Evolutionary conservation across 179 eudicot species (phyloP).

Genomic region (Amaranthus tricolor): DNA sequence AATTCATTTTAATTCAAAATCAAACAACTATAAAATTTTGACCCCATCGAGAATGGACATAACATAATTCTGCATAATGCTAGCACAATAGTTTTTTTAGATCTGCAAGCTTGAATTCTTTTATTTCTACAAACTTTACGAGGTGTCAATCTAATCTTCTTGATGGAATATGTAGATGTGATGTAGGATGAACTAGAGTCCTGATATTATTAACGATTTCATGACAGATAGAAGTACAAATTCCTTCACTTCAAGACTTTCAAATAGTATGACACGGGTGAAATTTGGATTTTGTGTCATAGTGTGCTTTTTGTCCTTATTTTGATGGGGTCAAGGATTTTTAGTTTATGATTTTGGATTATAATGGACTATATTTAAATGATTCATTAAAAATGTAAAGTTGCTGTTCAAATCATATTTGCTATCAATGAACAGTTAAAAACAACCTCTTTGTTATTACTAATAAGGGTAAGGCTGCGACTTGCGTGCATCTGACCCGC

Average conservation of each 20-base stretch:
- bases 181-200: neutral
- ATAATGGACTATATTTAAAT: too few species aligned
- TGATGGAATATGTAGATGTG: neutral
- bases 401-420: too few species aligned
- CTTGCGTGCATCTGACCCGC: too few species aligned
- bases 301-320: neutral
- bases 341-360: too few species aligned
- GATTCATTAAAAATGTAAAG: too few species aligned
- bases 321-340: neutral
- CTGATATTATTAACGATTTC: neutral
- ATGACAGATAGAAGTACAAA: neutral
- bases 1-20: too few species aligned
- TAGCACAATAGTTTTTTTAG: neutral
- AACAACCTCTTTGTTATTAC: too few species aligned
- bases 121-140: neutral
- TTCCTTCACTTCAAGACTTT: neutral
- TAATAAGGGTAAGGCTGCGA: too few species aligned
- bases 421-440: too few species aligned
- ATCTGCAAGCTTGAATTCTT: constrained; percentile 4
- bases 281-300: neutral
- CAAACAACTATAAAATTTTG: too few species aligned
- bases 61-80: neutral
- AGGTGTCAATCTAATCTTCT: constrained; percentile 2
- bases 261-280: neutral
- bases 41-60: too few species aligned